Percentiles rank a stretch among this genome's conserved stretches.
phyloP scores from a whole-genome alignment of 2,329 filamentous ascomycete genomes.

The Paramyrothecium roridum region DNA sequence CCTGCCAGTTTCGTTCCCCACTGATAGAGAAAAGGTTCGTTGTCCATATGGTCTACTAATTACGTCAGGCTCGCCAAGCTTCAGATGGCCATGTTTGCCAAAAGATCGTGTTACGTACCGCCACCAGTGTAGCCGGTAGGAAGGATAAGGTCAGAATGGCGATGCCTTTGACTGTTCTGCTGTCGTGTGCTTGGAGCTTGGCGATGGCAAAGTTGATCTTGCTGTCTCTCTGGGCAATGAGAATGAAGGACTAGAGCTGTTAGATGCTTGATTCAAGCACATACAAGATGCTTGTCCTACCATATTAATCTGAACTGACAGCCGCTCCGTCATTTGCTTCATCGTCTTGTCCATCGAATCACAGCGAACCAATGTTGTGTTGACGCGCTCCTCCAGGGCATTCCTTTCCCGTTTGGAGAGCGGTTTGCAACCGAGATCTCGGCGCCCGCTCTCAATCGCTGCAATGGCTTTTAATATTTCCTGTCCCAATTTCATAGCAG shows the following conservation, averaged over 20 bases:
- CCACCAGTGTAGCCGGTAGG: constrained; percentile 4
- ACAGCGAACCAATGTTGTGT: not conserved
- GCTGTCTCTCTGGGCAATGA: constrained; percentile 7
- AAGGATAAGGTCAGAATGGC: constrained; percentile 3
- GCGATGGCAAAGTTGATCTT: constrained; percentile 5
- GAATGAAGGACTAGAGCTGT: constrained; percentile 3
- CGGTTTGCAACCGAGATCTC: not conserved
- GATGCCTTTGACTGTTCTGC: constrained; percentile 3
- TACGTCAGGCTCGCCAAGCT: not conserved
- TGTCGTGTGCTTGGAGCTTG: constrained; percentile 3
- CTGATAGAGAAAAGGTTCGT: not conserved
- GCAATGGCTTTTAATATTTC: not conserved
- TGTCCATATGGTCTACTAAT: not conserved
- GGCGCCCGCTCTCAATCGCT: constrained; percentile 1
- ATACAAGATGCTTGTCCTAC: not conserved
- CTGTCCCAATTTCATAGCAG: constrained; percentile 1
- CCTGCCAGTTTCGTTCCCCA: not conserved
- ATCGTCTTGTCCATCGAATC: constrained; percentile 2
- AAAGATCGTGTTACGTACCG: not conserved
- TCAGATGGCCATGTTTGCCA: not conserved
- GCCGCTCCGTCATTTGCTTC: not conserved
- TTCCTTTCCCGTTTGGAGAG: not conserved
- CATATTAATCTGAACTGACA: constrained; percentile 7
- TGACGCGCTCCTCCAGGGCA: constrained; percentile 1
- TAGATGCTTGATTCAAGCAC: not conserved